Evolutionary conservation across 805 yeast genomes (phyloP).

Genomic region (Gaillardinia entomophila): DNA sequence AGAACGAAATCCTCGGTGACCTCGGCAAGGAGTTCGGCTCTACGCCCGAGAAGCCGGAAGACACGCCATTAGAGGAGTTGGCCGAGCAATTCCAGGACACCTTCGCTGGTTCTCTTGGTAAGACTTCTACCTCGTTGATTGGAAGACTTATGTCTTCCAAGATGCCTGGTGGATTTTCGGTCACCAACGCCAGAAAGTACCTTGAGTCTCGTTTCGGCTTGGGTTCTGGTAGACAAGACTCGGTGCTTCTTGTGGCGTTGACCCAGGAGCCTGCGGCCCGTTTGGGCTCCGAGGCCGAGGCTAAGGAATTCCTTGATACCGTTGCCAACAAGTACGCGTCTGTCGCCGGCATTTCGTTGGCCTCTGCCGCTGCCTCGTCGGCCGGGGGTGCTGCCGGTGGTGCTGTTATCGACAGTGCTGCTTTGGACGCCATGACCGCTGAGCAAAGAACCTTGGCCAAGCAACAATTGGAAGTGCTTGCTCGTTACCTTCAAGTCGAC

Average conservation of each 20-base stretch:
- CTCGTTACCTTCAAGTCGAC: constrained; percentile 91
- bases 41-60: constrained; percentile 99
- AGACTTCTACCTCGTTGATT: constrained; percentile 82
- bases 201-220: constrained; percentile 90
- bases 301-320: constrained; percentile 81
- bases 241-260: constrained; percentile 75
- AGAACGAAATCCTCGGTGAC: constrained; percentile 97
- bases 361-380: constrained; percentile 54
- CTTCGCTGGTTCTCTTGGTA: constrained; percentile 85
- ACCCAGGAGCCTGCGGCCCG: constrained; percentile 89
- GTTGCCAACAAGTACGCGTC: constrained; percentile 83
- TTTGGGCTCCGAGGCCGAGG: constrained; percentile 81
- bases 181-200: constrained; percentile 87
- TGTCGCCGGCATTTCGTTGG: constrained; percentile 68
- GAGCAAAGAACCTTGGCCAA: constrained; percentile 66
- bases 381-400: constrained; percentile 65
- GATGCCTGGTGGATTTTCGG: constrained; percentile 99
- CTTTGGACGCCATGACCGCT: constrained; percentile 75
- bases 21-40: constrained; percentile 97
- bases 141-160: constrained; percentile 92
- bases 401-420: constrained; percentile 91
- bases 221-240: constrained; percentile 90
- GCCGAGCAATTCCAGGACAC: constrained; percentile 94
- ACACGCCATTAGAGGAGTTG: constrained; percentile 90
- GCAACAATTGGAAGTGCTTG: constrained; percentile 84